Percentiles rank a stretch among this genome's conserved stretches.
Conservation (phyloP, 371 early-diverging fungal genomes). For the Rhizopus sp. region DNA sequence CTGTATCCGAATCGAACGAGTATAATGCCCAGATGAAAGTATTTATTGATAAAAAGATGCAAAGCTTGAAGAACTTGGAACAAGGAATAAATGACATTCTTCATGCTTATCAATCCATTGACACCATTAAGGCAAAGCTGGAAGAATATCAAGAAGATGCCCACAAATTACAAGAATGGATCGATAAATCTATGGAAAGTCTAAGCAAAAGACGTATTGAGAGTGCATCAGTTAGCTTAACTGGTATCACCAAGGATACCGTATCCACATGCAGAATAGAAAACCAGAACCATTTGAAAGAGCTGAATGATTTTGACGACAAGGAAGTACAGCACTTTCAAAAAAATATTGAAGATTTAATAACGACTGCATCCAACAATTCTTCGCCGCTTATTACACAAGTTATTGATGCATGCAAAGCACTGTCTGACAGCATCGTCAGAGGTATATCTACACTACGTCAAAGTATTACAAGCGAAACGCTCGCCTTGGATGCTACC, state of each 20-base stretch:
- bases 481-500: slow-evolving; percentile 12
- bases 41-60: slow-evolving; percentile 16
- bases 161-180: slow-evolving; percentile 13
- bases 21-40: slow-evolving; percentile 21
- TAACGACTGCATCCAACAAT: slow-evolving; percentile 1
- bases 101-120: slow-evolving; percentile 16
- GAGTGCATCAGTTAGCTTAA: slow-evolving; percentile 3
- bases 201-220: slow-evolving; percentile 16
- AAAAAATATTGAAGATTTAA: slow-evolving; percentile 3
- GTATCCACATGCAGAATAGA: not conserved
- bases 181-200: slow-evolving; percentile 10
- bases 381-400: slow-evolving; percentile 3
- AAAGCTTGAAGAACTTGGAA: slow-evolving; percentile 13
- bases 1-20: slow-evolving; percentile 13
- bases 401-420: slow-evolving; percentile 8
- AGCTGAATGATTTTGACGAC: slow-evolving; percentile 4
- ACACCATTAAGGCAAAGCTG: slow-evolving; percentile 14
- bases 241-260: not conserved
- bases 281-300: slow-evolving; percentile 1
- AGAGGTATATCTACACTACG: slow-evolving; percentile 6
- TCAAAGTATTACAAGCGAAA: slow-evolving; percentile 12
- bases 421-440: slow-evolving; percentile 8
- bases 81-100: slow-evolving; percentile 11
- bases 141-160: slow-evolving; percentile 12
- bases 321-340: slow-evolving; percentile 6